Base-by-base conservation (phyloP, 352 stramenopile genomes). In the Phytophthora litchii region DNA sequence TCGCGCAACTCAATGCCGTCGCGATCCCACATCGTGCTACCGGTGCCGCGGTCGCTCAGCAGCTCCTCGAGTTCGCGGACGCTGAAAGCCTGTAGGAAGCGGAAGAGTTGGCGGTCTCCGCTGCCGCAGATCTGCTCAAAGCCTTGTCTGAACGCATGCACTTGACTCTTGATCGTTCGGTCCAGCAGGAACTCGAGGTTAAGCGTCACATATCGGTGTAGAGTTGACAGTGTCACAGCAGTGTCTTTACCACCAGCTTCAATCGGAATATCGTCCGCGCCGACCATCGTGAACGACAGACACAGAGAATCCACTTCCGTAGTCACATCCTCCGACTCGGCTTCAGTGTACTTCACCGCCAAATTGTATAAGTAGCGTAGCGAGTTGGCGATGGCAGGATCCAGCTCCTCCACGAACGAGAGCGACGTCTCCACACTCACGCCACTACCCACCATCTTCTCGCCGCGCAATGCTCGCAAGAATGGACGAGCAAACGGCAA, bases 401-500 rank as follows among this genome's bases (percentile, higher is more conserved):
- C 86, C 13, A 96, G 54, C 25, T 89, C 80, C 1, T 64, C 42
- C 3, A 95, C 67, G 43, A 83, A 90, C 4, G 32, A 74, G 2
- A 96, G 68, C 25, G 86, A 89, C 11, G 74, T 71, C 5, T 72
- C 54, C 13, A 82, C 34, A 7, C 72, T 56, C n/a, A 84, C 66
- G 6, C 66, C 60, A 1, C 46, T 45, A 1, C 79, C 72, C 1
- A 88, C 72, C 13, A 94, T 63, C 16, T 53, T 61, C 42, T 92
- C 80, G 19, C 78, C 75, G 5, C 76, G 80, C 19, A 92, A 44
- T 7, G 70, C 69, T 19, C 78, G 78, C 31, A 94, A 47, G 37
- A 96, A 90, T 32, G 89, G 79, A 7, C 82, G 71, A 14, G 89
- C 78, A 23, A 97, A 72, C 31, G 89, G 86, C 21, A 96, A 50